phyloP scores from a whole-genome alignment of 441 rosid genomes.

The Pelargonium cotyledonis region DNA sequence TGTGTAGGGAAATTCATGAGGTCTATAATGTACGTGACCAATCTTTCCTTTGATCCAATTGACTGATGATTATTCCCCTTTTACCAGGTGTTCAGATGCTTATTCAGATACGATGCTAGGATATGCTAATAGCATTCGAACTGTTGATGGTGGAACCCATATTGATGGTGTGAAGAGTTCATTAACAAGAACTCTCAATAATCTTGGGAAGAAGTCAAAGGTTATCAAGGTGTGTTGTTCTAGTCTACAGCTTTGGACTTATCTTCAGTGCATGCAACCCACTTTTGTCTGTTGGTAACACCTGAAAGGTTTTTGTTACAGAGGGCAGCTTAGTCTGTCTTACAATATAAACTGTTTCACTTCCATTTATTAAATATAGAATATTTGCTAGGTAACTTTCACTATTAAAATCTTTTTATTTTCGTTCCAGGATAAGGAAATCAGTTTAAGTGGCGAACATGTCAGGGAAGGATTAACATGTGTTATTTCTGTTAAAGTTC shows the following conservation, averaged over 20 bases:
- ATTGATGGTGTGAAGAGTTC: conserved; percentile 91
- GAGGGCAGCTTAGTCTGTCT: neutral
- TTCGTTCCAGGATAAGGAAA: conserved; percentile 74
- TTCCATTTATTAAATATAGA: neutral
- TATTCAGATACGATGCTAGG: conserved; percentile 89
- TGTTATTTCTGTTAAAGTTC: conserved; percentile 88
- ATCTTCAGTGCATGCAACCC: conserved; percentile 1
- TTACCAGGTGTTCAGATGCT: conserved; percentile 83
- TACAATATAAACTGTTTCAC: conserved; percentile 1
- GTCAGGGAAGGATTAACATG: conserved; percentile 97
- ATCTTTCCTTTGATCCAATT: conserved; percentile 6
- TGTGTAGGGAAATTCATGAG: neutral
- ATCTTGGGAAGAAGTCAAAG: conserved; percentile 79
- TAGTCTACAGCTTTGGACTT: conserved; percentile 8
- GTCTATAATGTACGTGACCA: neutral
- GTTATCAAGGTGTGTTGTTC: conserved; percentile 57
- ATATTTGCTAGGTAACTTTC: neutral
- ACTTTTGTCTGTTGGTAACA: conserved; percentile 1
- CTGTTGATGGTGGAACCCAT: conserved; percentile 92
- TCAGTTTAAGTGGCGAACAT: conserved; percentile 90
- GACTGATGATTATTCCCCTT: conserved; percentile 20
- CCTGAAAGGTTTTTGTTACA: conserved; percentile 6
- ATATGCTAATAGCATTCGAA: conserved; percentile 89
- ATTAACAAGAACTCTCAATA: conserved; percentile 77
- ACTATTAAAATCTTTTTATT: conserved; percentile 13